Evolutionary conservation across 352 stramenopile genomes (phyloP).

Genomic region (Phytophthora uliginosa): DNA sequence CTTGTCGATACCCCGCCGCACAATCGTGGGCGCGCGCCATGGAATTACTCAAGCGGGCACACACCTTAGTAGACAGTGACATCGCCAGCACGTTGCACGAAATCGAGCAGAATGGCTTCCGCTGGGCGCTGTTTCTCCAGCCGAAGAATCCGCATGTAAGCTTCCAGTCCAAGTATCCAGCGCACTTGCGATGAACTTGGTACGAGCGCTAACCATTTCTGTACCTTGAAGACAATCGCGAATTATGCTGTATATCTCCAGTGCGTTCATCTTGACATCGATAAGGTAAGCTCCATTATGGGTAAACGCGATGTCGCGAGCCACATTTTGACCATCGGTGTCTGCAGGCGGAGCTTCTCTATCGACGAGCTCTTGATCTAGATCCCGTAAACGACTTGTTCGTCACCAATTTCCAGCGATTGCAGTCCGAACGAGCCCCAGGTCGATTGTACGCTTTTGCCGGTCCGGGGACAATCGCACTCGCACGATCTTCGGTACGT

Average conservation of each 20-base stretch:
- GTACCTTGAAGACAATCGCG: constrained; percentile 53
- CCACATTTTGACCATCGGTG: not conserved
- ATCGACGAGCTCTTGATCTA: constrained; percentile 68
- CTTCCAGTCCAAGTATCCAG: not conserved
- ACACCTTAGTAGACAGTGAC: constrained; percentile 4
- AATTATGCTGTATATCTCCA: constrained; percentile 77
- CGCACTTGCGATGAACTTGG: not conserved
- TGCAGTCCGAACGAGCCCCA: constrained; percentile 63
- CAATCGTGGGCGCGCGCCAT: constrained; percentile 61
- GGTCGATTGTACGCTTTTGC: constrained; percentile 56
- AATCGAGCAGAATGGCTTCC: constrained; percentile 69
- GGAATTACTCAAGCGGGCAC: constrained; percentile 45
- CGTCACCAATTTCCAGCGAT: constrained; percentile 68
- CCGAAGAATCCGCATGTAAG: constrained; percentile 61
- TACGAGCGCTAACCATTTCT: not conserved
- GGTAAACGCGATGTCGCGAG: not conserved
- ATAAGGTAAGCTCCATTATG: constrained; percentile 42
- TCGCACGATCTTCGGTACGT: constrained; percentile 50
- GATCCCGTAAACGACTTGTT: constrained; percentile 59
- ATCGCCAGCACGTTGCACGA: constrained; percentile 31
- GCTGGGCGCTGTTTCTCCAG: constrained; percentile 71
- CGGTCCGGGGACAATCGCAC: constrained; percentile 61
- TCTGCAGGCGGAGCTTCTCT: constrained; percentile 66
- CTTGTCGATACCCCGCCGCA: constrained; percentile 69
- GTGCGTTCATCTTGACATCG: constrained; percentile 63